phyloP scores from a whole-genome alignment of 1,284 basidiomycete species.

The Irpex sp. region DNA sequence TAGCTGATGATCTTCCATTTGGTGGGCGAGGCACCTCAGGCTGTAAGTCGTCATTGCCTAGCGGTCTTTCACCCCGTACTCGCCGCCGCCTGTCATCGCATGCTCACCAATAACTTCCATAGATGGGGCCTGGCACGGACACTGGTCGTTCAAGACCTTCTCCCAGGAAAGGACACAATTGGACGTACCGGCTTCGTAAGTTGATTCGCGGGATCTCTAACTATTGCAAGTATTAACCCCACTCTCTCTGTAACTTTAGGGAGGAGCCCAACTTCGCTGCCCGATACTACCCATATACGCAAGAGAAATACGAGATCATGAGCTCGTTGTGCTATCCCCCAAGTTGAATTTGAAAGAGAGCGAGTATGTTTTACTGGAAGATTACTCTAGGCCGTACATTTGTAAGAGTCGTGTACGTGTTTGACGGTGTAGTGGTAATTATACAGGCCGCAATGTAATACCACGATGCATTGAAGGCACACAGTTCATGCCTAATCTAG shows the following conservation, averaged over 20 bases:
- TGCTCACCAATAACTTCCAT: neutral
- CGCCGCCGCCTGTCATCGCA: too few relatives aligned
- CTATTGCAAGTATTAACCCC: neutral
- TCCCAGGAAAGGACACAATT: conserved; percentile 39
- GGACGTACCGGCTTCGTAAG: conserved; percentile 34
- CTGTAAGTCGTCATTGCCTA: conserved; percentile 1
- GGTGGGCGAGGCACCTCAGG: conserved; percentile 10
- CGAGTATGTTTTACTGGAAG: neutral
- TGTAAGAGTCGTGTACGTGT: neutral
- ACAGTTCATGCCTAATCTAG: too few relatives aligned
- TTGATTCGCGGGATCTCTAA: neutral
- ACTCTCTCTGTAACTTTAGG: conserved; percentile 19
- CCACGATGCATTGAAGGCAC: too few relatives aligned
- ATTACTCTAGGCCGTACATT: neutral
- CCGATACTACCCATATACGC: conserved; percentile 34
- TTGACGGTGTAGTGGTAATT: too few relatives aligned
- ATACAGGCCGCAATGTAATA: too few relatives aligned
- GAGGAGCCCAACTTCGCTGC: conserved; percentile 24
- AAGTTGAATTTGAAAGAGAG: neutral
- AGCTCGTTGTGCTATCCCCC: neutral
- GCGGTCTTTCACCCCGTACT: too few relatives aligned
- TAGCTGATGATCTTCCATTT: conserved; percentile 9
- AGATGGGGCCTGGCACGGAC: conserved; percentile 41
- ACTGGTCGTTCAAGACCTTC: conserved; percentile 38
- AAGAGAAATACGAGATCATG: conserved; percentile 17